phyloP scores from a whole-genome alignment of 2,329 filamentous ascomycete species.

The Tolypocladium endophyticum region DNA sequence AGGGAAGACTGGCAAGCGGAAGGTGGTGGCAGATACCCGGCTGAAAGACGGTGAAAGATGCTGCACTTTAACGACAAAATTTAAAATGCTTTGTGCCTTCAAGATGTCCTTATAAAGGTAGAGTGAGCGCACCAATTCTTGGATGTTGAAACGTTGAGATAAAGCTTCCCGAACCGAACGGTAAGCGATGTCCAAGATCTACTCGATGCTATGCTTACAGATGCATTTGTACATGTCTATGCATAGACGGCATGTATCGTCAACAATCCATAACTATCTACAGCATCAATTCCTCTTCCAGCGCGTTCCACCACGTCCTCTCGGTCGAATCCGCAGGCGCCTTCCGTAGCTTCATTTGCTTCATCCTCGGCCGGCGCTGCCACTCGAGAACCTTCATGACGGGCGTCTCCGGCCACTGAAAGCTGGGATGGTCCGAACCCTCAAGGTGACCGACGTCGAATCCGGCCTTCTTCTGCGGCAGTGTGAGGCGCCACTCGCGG shows the following conservation, averaged over 20 bases:
- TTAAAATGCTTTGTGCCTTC: neutral
- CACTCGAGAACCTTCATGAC: conserved; percentile 13
- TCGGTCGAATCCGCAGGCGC: conserved; percentile 10
- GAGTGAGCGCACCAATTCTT: neutral
- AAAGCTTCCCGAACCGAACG: neutral
- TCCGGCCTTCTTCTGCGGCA: conserved; percentile 14
- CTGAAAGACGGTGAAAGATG: neutral
- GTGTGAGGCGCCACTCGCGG: conserved; percentile 10
- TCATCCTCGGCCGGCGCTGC: conserved; percentile 12
- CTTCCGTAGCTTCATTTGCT: conserved; percentile 7
- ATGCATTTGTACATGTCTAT: neutral
- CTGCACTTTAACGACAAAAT: no score
- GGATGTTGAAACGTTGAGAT: neutral
- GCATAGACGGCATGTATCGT: neutral
- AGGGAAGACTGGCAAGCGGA: neutral
- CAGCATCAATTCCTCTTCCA: conserved; percentile 19
- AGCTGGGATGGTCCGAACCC: conserved; percentile 8
- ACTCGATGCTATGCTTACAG: neutral
- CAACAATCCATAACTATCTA: conserved; percentile 4
- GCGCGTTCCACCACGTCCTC: conserved; percentile 15
- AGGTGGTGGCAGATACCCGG: neutral
- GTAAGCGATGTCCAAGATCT: neutral
- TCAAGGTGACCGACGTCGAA: conserved; percentile 4
- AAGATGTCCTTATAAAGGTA: no score
- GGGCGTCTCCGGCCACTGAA: conserved; percentile 12